Conservation (phyloP, 495 filamentous ascomycete species). For the Neurospora sublineolata region DNA sequence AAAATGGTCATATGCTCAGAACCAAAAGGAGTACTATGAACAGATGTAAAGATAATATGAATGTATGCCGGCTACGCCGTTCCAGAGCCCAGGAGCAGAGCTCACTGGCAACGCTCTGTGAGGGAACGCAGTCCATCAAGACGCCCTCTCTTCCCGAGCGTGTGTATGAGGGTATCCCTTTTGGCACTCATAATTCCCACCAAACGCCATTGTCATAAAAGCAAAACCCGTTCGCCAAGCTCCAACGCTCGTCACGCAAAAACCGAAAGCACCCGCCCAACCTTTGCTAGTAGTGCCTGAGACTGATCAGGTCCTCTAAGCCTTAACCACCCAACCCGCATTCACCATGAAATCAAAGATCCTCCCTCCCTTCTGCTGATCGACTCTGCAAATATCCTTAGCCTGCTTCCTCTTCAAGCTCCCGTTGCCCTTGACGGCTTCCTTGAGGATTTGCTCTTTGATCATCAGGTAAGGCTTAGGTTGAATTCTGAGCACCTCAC, state of each 20-base stretch:
- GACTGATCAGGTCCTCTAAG: slow-evolving; percentile 2
- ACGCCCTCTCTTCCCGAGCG: background rate
- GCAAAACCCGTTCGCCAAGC: background rate
- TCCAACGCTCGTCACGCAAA: background rate
- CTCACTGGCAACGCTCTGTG: background rate
- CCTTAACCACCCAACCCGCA: slow-evolving; percentile 82
- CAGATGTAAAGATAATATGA: background rate
- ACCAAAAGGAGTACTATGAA: background rate
- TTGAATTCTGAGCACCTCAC: slow-evolving; percentile 65
- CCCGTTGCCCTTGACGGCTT: slow-evolving; percentile 79
- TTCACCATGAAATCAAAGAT: slow-evolving; percentile 93
- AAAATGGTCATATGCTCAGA: background rate
- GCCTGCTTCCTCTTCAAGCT: slow-evolving; percentile 84
- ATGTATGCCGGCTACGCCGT: background rate
- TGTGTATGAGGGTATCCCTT: background rate
- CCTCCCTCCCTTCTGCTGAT: slow-evolving; percentile 43
- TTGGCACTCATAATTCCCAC: background rate
- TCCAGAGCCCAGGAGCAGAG: background rate
- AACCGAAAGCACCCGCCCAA: background rate
- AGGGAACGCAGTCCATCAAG: background rate
- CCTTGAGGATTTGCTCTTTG: slow-evolving; percentile 78
- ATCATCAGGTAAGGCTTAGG: slow-evolving; percentile 92
- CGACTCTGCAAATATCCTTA: slow-evolving; percentile 45
- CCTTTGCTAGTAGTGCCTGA: background rate
- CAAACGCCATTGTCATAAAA: background rate